Evolutionary conservation across 2,329 filamentous ascomycete species (phyloP).

Genomic region (Colletotrichum eremochloae): DNA sequence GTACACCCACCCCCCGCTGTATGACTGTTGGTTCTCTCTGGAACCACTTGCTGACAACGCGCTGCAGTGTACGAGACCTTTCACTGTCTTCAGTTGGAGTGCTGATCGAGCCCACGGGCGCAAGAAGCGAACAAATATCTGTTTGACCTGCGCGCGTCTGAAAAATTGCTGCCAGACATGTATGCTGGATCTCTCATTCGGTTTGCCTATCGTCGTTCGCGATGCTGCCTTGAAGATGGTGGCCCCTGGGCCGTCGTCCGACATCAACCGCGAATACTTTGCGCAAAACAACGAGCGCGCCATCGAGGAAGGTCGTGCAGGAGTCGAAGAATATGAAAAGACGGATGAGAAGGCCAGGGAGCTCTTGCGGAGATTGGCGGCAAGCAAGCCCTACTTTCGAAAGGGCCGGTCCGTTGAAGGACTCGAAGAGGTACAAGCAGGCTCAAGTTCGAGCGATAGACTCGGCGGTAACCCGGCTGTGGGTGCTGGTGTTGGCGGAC

Average conservation of each 20-base stretch:
- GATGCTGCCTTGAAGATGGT: slow-evolving; percentile 99
- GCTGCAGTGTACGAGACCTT: slow-evolving; percentile 84
- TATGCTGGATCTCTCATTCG: slow-evolving; percentile 98
- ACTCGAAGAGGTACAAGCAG: slow-evolving; percentile 46
- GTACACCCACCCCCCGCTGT: slow-evolving; percentile 19
- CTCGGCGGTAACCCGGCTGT: slow-evolving; percentile 61
- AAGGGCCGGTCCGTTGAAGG: slow-evolving; percentile 84
- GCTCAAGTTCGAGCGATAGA: slow-evolving; percentile 47
- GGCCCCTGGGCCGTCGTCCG: slow-evolving; percentile 89
- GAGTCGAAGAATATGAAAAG: slow-evolving; percentile 92
- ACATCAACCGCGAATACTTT: slow-evolving; percentile 97
- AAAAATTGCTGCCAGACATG: slow-evolving; percentile 99
- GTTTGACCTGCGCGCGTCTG: slow-evolving; percentile 93
- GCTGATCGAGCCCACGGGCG: slow-evolving; percentile 88
- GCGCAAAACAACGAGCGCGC: slow-evolving; percentile 97
- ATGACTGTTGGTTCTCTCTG: neutral
- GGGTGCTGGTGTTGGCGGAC: slow-evolving; percentile 71
- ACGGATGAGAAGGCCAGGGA: slow-evolving; percentile 97
- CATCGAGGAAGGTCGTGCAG: slow-evolving; percentile 90
- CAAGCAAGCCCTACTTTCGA: slow-evolving; percentile 95
- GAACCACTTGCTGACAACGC: slow-evolving; percentile 42
- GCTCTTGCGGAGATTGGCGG: slow-evolving; percentile 84
- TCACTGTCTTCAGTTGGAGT: slow-evolving; percentile 96
- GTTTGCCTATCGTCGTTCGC: slow-evolving; percentile 91
- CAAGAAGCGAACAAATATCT: slow-evolving; percentile 95